Base-by-base conservation (phyloP, 2,329 filamentous ascomycete genomes). In the Xylariaceae sp. region DNA sequence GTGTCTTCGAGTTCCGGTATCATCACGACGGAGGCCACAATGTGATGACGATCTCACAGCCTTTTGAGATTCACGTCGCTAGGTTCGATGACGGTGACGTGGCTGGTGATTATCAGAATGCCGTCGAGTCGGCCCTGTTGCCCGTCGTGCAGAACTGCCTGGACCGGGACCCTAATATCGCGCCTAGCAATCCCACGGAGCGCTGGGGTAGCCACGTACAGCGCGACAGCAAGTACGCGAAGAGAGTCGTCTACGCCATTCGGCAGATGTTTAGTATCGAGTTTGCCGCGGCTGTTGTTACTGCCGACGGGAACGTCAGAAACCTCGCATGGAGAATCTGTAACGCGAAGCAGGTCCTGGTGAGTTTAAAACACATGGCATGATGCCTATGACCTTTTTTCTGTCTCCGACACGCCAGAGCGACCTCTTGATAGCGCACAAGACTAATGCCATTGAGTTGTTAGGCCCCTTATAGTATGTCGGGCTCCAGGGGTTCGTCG, bases 221-320 rank as follows among this genome's bases (percentile, higher is more conserved):
- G 67, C 78, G 91, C 29, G 88, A 96, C 62, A 83, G 86, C 60
- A 96, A 95, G 71, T 97, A 91, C 65, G 87, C 92, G 0, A 89
- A 85, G 71, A 78, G 94, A 42, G 88, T 97, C 8, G 91, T 97
- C 0, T 97, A 95, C 70, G 94, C 91, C 3, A 89, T 99, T 31
- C 87, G 89, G 60, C 88, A 95, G 69, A 96, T 96, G 91, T 95
- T 99, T 70, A 94, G 91, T 50, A 88, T 99, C 57, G 94, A 99
- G 70, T 91, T 99, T 68, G 89, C 94, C 1, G 87, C 91, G 0
- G 89, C 90, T 44, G 92, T 97, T 0, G 94, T 99, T 34, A 84
- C 88, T 50, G 91, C 91, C 0, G 94, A 99, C 73, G 90, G 94
- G 4, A 95, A 86, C 63, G 88, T 97, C 56, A 84, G 81, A 67